phyloP scores from a whole-genome alignment of 106 monocot species.

The Agapanthus africanus region DNA sequence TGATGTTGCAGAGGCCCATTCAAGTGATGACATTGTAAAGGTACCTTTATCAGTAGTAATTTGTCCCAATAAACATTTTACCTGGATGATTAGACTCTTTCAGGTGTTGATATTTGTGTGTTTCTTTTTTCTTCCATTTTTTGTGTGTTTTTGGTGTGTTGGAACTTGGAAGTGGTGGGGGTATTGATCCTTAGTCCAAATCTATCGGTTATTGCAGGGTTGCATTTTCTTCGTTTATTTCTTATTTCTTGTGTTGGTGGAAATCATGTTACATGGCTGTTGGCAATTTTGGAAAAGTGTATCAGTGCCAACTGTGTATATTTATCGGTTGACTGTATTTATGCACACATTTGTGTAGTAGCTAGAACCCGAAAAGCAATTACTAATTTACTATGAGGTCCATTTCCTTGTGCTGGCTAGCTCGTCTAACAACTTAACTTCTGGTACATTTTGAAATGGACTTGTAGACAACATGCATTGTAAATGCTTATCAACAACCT shows the following conservation, averaged over 20 bases:
- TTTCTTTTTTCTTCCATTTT: too few relatives aligned
- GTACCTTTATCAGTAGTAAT: constrained; percentile 20
- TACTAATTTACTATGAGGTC: neutral
- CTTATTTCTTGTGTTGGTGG: neutral
- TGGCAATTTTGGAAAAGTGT: neutral
- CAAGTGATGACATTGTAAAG: constrained; percentile 78
- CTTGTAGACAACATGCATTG: neutral
- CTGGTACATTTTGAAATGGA: neutral
- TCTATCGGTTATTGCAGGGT: too few relatives aligned
- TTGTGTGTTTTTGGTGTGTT: too few relatives aligned
- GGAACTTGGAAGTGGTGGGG: too few relatives aligned
- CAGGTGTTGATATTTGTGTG: neutral
- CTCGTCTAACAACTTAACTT: neutral
- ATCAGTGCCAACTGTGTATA: neutral
- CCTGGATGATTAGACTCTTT: neutral
- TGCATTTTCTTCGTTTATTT: neutral
- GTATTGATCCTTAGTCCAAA: too few relatives aligned
- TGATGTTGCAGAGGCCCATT: constrained; percentile 85
- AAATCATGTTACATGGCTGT: neutral
- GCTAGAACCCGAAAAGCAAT: neutral
- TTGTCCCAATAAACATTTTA: neutral
- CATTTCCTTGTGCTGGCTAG: neutral
- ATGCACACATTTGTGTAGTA: too few relatives aligned
- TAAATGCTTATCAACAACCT: neutral
- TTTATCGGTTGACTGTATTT: neutral